phyloP scores from a whole-genome alignment of 1,139 yeast species.

The Candida sp. region DNA sequence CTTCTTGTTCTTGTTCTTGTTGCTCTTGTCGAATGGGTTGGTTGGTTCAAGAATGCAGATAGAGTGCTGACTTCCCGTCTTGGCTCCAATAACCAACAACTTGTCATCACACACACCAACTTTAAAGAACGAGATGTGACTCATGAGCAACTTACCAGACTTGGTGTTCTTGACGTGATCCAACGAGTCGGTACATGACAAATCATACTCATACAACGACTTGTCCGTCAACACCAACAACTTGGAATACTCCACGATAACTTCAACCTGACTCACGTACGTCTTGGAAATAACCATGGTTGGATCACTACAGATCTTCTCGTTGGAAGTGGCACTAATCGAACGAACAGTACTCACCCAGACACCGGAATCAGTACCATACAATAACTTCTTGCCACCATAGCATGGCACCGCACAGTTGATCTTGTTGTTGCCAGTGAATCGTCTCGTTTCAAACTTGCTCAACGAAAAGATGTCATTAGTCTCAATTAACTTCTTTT shows the following conservation, averaged over 20 bases:
- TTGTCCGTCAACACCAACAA: conserved; percentile 85
- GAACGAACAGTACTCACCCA: conserved; percentile 72
- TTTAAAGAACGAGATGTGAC: conserved; percentile 87
- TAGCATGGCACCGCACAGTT: conserved; percentile 95
- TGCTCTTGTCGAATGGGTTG: conserved; percentile 59
- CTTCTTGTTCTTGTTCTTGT: conserved; percentile 66
- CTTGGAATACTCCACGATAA: conserved; percentile 89
- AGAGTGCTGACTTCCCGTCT: conserved; percentile 73
- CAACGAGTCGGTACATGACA: conserved; percentile 68
- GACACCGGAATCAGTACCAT: conserved; percentile 93
- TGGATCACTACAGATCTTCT: conserved; percentile 69
- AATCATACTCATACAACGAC: conserved; percentile 80
- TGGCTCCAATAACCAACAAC: conserved; percentile 89
- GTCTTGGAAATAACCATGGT: conserved; percentile 76
- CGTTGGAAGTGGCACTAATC: conserved; percentile 46
- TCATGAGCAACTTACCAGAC: conserved; percentile 77
- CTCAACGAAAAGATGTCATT: conserved; percentile 83
- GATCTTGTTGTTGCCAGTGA: conserved; percentile 72
- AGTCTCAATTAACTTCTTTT: conserved; percentile 68
- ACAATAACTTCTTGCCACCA: conserved; percentile 89
- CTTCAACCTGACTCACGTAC: conserved; percentile 89
- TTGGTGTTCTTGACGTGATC: conserved; percentile 73
- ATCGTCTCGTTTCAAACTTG: conserved; percentile 74
- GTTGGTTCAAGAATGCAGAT: conserved; percentile 87
- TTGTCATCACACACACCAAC: conserved; percentile 93